A percentile compares a stretch with the other conserved stretches of the same genome.
Evolutionary conservation across 306 rosid genomes (phyloP).

Genomic region (Lathyrus oleraceus): DNA sequence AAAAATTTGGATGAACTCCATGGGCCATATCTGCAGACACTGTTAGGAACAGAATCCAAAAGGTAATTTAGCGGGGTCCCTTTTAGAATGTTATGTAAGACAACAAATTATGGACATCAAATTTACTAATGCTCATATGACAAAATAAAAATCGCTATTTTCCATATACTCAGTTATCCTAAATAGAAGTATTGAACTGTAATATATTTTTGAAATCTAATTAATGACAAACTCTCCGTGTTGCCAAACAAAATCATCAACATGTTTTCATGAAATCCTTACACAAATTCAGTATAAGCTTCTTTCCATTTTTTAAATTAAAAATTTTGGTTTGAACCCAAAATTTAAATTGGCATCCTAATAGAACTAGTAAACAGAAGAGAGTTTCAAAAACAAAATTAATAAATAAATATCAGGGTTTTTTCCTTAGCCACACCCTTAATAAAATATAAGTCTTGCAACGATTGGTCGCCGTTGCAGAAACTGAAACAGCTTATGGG

Average conservation of each 20-base stretch:
- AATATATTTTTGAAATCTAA: background rate
- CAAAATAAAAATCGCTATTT: background rate
- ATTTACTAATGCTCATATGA: constrained; percentile 17
- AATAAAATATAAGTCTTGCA: background rate
- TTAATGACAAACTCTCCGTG: background rate
- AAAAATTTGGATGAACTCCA: constrained; percentile 93
- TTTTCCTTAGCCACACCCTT: background rate
- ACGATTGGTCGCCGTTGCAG: background rate
- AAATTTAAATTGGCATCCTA: constrained; percentile 11
- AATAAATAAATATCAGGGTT: background rate
- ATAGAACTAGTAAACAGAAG: constrained; percentile 5
- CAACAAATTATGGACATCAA: constrained; percentile 11
- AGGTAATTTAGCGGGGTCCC: constrained; percentile 36
- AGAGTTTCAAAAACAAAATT: constrained; percentile 6
- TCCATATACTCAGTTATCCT: constrained; percentile 4
- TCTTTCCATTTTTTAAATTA: background rate
- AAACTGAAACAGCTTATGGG: background rate
- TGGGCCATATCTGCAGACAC: constrained; percentile 99
- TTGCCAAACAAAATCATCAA: constrained; percentile 14
- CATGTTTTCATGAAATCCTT: background rate
- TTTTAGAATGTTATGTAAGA: constrained; percentile 18
- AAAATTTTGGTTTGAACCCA: background rate
- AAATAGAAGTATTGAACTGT: background rate
- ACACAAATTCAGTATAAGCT: background rate
- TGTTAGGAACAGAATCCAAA: constrained; percentile 41